phyloP scores from a whole-genome alignment of 208 protist genomes.

The Crithidia bombi region DNA sequence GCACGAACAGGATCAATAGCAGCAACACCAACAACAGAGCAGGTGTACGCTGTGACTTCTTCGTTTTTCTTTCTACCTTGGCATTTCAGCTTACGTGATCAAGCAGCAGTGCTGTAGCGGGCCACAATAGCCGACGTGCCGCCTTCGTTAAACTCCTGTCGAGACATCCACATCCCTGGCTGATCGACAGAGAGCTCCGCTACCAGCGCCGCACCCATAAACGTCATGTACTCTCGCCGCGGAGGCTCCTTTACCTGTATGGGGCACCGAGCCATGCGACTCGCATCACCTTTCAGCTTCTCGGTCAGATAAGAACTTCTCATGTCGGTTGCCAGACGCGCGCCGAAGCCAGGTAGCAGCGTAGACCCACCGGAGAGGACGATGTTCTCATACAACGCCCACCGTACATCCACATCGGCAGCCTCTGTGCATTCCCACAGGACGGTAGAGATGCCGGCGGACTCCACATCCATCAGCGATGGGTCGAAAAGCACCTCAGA shows the following conservation, averaged over 20 bases:
- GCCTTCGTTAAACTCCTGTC: conserved; percentile 24
- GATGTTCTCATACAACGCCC: conserved; percentile 96
- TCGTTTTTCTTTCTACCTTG: background rate
- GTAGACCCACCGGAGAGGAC: conserved; percentile 97
- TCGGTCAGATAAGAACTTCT: conserved; percentile 87
- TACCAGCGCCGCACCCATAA: conserved; percentile 95
- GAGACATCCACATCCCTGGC: conserved; percentile 57
- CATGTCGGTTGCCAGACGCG: conserved; percentile 96
- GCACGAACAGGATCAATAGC: background rate
- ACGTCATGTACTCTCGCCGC: conserved; percentile 97
- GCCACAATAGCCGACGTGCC: conserved; percentile 21
- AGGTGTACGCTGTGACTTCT: background rate
- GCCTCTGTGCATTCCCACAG: conserved; percentile 96
- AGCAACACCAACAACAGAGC: background rate
- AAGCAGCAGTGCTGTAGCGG: background rate
- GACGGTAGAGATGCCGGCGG: conserved; percentile 83
- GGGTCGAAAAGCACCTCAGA: conserved; percentile 98
- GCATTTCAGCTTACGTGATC: conserved; percentile 9
- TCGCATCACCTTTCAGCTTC: conserved; percentile 88
- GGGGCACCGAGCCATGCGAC: conserved; percentile 79
- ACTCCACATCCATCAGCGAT: conserved; percentile 93
- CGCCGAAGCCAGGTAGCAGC: conserved; percentile 97
- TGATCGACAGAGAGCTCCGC: conserved; percentile 95
- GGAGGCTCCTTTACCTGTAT: conserved; percentile 96
- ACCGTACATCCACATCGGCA: conserved; percentile 60